Evolutionary conservation across 257 asterid genomes (phyloP).

Genomic region (Eucommia ulmoides): DNA sequence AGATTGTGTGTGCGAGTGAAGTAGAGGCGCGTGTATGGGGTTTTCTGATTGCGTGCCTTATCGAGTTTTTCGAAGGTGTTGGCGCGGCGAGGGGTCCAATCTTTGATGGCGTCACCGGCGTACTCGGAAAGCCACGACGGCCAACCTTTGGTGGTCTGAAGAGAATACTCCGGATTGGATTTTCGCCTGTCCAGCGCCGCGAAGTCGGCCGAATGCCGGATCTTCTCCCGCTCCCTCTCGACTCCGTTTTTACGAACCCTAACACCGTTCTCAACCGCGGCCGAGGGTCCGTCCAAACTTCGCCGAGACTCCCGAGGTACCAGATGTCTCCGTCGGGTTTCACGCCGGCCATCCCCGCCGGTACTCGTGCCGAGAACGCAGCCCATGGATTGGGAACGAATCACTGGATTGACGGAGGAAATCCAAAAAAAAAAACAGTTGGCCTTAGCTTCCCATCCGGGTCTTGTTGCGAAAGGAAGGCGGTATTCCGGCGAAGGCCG

Average conservation of each 20-base stretch:
- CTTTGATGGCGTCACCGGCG: constrained; percentile 66
- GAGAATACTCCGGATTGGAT: constrained; percentile 18
- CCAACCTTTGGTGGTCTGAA: constrained; percentile 48
- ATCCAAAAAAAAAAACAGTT: neutral
- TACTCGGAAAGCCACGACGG: constrained; percentile 75
- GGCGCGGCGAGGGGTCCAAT: constrained; percentile 86
- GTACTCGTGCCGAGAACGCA: neutral
- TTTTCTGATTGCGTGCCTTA: constrained; percentile 32
- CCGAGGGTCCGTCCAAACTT: neutral
- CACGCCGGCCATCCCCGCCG: neutral
- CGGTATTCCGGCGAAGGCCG: neutral
- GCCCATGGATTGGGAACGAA: neutral
- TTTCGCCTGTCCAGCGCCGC: constrained; percentile 13
- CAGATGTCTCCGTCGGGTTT: neutral
- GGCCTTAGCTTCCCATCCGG: neutral
- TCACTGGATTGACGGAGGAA: neutral
- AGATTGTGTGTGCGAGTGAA: neutral
- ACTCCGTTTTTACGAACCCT: constrained; percentile 4
- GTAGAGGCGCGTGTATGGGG: neutral
- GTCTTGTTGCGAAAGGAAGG: neutral
- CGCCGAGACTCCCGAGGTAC: neutral
- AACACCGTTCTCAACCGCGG: neutral
- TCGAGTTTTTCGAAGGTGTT: constrained; percentile 78
- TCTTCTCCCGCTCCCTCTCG: constrained; percentile 17
- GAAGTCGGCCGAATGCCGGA: constrained; percentile 10